Evolutionary conservation across 805 yeast genomes (phyloP), one percentile per base, ranked within the genome.

Genomic region (Wickerhamia fluorescens): DNA sequence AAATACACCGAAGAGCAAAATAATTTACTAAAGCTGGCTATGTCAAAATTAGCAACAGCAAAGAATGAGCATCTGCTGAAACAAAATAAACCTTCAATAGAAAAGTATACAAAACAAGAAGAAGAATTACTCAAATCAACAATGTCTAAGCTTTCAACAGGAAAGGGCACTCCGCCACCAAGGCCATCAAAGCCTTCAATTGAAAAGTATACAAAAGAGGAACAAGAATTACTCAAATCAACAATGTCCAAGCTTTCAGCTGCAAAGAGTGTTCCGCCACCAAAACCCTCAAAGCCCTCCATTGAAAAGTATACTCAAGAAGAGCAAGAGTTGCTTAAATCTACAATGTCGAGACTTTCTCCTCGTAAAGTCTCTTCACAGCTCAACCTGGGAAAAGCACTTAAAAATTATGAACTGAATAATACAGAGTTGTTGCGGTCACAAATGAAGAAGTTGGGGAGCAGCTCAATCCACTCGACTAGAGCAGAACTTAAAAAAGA

Each of bases 361-460:
- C 40, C 34, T 10, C 35, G 31, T 4, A 32, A 31, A 20, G 8
- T 39, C 38, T 26, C 22, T 17, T 29, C 36, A 4, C 32, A 36
- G 31, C 30, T 40, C 3, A 35, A 30, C 7, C 34, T 15, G 14
- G 28, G 20, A 22, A 25, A 26, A 12, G 6, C 36, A 10, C 14
- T 19, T 14, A 35, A 36, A 6, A 37, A 36, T 11, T 54, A 48
- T 30, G 45, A 46, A 27, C 31, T 30, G 9, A 31, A 33, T 17
- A 61, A 56, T 22, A 30, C 49, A 4, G 47, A 48, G 25, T 29
- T 37, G 5, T 39, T 56, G 28, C 33, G 42, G 25, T 22, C 43
- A 3, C 60, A 55, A 28, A 40, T 54, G 40, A 40, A 37, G 20
- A 48, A 38, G 33, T 36, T 56, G 23, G 53, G 44, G 7, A 21